Percentiles rank a stretch among this genome's conserved stretches.
phyloP scores from a whole-genome alignment of 805 yeast species.

The Candida tammaniensis region DNA sequence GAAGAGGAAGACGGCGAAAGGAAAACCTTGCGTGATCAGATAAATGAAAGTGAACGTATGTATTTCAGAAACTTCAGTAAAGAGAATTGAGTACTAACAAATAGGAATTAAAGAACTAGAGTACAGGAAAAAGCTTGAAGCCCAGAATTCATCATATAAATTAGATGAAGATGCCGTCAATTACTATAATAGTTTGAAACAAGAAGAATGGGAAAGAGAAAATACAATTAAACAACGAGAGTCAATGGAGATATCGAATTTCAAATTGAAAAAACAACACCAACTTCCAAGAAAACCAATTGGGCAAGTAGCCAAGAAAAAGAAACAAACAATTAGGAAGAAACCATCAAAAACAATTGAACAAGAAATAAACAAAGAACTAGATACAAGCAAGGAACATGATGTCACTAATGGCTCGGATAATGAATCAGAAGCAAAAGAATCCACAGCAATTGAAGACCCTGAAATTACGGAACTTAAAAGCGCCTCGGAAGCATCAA shows the following conservation, averaged over 20 bases:
- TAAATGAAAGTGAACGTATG: conserved; percentile 39
- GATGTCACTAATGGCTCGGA: no score
- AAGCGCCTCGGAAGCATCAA: no score
- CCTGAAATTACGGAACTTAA: no score
- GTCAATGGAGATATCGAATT: conserved; percentile 13
- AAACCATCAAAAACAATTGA: no score
- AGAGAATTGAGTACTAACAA: conserved; percentile 14
- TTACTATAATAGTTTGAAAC: conserved; percentile 29
- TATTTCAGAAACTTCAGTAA: conserved; percentile 3
- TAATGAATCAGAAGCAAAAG: no score
- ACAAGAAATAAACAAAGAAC: no score
- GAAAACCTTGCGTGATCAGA: conserved; percentile 41
- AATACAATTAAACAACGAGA: conserved; percentile 21
- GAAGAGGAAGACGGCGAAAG: conserved; percentile 23
- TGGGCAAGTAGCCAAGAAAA: not conserved
- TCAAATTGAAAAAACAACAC: conserved; percentile 7
- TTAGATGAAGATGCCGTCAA: conserved; percentile 34
- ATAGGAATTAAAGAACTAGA: conserved; percentile 32
- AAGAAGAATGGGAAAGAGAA: conserved; percentile 19
- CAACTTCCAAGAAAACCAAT: no score
- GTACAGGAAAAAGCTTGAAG: conserved; percentile 25
- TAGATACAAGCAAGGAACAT: no score
- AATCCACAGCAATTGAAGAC: no score
- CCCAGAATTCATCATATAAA: conserved; percentile 39
- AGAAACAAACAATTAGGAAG: not conserved